A percentile compares a stretch with the other conserved stretches of the same genome.
Evolutionary conservation across 257 asterid species (phyloP).

Genomic region (Scutellaria galericulata): DNA sequence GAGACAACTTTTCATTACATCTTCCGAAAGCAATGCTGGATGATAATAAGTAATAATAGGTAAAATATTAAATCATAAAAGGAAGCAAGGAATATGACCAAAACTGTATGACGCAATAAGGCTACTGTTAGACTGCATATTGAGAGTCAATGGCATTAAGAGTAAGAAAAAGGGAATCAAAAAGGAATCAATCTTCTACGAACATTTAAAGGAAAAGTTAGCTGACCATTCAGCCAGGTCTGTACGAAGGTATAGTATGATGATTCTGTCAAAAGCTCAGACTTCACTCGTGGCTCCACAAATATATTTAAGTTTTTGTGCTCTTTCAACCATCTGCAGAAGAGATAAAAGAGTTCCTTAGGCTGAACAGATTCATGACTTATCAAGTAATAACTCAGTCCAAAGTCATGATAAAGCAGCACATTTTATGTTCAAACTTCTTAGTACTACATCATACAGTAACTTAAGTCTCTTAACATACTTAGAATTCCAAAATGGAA

Average conservation of each 20-base stretch:
- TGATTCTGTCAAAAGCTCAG: slow-evolving; percentile 78
- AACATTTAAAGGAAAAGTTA: slow-evolving; percentile 20
- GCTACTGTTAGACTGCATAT: slow-evolving; percentile 2
- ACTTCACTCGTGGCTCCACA: slow-evolving; percentile 85
- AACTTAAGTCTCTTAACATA: not conserved
- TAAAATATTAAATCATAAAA: slow-evolving; percentile 13
- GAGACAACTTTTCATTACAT: not conserved
- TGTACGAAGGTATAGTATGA: slow-evolving; percentile 70
- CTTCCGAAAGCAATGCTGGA: slow-evolving; percentile 12
- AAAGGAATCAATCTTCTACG: not conserved
- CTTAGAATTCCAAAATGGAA: not conserved
- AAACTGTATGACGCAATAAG: slow-evolving; percentile 4
- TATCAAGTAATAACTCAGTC: slow-evolving; percentile 19
- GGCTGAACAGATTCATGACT: slow-evolving; percentile 14
- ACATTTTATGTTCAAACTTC: slow-evolving; percentile 15
- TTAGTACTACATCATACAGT: not conserved
- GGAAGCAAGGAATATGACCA: slow-evolving; percentile 2
- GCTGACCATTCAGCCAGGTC: slow-evolving; percentile 81
- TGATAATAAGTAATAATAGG: not conserved
- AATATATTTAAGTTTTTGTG: slow-evolving; percentile 63
- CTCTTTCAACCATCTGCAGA: slow-evolving; percentile 84
- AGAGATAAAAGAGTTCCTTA: slow-evolving; percentile 15
- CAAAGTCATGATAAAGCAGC: slow-evolving; percentile 19
- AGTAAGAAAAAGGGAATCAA: not conserved
- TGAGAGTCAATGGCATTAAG: not conserved